phyloP scores from a whole-genome alignment of 1,284 basidiomycete species.

The Moesziomyces globuligerus region DNA sequence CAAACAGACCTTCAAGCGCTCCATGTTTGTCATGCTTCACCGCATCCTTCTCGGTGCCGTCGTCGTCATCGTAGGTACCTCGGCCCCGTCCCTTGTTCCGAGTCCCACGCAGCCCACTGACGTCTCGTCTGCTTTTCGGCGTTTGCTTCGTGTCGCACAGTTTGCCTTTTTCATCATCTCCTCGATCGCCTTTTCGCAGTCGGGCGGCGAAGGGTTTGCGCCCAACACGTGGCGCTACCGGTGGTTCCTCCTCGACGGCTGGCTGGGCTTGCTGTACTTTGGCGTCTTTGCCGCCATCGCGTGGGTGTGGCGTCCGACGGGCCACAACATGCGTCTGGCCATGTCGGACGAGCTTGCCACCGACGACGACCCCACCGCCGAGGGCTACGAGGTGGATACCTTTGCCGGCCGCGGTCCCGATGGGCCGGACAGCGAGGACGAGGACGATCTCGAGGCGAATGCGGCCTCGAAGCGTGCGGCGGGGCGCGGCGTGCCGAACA shows the following conservation, averaged over 20 bases:
- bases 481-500: conserved; percentile 7
- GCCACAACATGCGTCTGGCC: conserved; percentile 80
- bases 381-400: conserved; percentile 81
- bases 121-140: too few relatives aligned
- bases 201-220: conserved; percentile 89
- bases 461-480: conserved; percentile 11
- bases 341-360: conserved; percentile 71
- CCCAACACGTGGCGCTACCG: conserved; percentile 91
- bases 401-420: conserved; percentile 41
- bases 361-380: conserved; percentile 84
- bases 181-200: conserved; percentile 87
- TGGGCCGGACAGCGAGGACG: conserved; percentile 47
- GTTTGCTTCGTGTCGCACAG: conserved; percentile 1
- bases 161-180: conserved; percentile 88
- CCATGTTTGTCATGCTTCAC: conserved; percentile 75
- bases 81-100: not conserved
- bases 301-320: conserved; percentile 92
- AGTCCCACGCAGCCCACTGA: too few relatives aligned
- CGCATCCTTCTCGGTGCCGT: conserved; percentile 87
- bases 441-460: conserved; percentile 43
- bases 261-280: conserved; percentile 76
- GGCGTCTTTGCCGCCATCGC: conserved; percentile 81
- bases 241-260: conserved; percentile 98
- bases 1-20: conserved; percentile 62
- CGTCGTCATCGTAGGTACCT: conserved; percentile 74